Percentiles rank a stretch among this genome's conserved stretches.
Conservation (phyloP, 2,329 filamentous ascomycete genomes). For the Claviceps cyperi region DNA sequence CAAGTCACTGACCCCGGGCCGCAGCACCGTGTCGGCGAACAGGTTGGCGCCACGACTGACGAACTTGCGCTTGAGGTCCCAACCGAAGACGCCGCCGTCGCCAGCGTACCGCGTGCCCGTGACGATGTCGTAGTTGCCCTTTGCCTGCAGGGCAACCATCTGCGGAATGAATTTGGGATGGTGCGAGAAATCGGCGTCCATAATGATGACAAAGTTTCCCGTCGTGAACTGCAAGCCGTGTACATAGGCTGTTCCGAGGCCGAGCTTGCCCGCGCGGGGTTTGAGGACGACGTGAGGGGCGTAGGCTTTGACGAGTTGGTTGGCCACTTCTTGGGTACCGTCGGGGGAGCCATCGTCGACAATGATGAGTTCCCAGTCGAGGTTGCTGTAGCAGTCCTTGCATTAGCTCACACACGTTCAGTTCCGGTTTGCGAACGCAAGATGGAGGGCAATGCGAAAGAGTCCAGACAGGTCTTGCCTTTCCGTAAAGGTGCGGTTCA, state of each 20-base stretch:
- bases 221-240: constrained; percentile 81
- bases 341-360: constrained; percentile 97
- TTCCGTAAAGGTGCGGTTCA: constrained; percentile 83
- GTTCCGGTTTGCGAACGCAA: not conserved
- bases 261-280: constrained; percentile 83
- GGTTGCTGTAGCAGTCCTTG: constrained; percentile 41
- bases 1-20: constrained; percentile 87
- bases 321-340: constrained; percentile 79
- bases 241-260: constrained; percentile 92
- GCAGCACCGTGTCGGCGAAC: constrained; percentile 85
- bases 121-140: constrained; percentile 81
- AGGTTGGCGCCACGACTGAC: constrained; percentile 81
- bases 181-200: constrained; percentile 99
- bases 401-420: not conserved
- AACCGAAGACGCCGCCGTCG: constrained; percentile 81
- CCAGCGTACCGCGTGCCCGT: constrained; percentile 91
- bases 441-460: not conserved
- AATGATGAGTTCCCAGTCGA: constrained; percentile 96
- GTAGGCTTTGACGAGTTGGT: constrained; percentile 83
- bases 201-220: constrained; percentile 97
- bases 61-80: constrained; percentile 85
- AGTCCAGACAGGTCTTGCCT: constrained; percentile 41
- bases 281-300: constrained; percentile 66
- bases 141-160: constrained; percentile 74
- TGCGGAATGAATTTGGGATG: constrained; percentile 97